These are phyloP conservation scores for Angomonas deanei DNA, from an alignment of 208 protist species.

Conservation along the genomic window DNA sequence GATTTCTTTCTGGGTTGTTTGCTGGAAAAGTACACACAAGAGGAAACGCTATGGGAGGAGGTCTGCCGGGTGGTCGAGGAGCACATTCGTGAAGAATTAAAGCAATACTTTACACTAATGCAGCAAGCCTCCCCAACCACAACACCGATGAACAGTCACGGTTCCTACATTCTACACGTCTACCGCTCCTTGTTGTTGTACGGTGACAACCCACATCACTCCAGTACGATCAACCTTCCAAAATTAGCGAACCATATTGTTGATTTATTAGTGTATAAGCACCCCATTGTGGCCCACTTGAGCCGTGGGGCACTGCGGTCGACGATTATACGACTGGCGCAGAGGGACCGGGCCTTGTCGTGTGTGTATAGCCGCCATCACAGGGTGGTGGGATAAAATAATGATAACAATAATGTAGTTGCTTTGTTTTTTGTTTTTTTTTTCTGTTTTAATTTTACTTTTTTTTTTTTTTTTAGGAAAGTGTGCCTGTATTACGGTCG, in stretches of 20 bases:
- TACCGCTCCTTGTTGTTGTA: background rate
- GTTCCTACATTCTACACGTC: background rate
- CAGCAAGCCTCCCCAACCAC: too few relatives aligned
- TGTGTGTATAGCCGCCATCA: background rate
- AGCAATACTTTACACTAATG: background rate
- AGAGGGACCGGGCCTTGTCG: background rate
- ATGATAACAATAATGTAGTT: too few relatives aligned
- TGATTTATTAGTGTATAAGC: background rate
- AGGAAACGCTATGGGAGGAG: background rate
- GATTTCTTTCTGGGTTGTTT: background rate
- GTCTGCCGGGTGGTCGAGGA: background rate
- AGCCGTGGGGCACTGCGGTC: background rate
- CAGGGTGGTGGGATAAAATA: background rate
- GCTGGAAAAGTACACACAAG: background rate
- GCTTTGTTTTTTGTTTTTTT: constrained; percentile 1
- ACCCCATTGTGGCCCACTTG: background rate
- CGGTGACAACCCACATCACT: background rate
- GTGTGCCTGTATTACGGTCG: background rate
- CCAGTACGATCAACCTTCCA: background rate
- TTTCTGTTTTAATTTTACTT: constrained; percentile 1
- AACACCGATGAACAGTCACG: background rate
- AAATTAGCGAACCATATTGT: background rate
- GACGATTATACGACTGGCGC: background rate
- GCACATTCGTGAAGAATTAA: background rate
- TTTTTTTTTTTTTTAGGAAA: background rate